A percentile compares a stretch with the other conserved stretches of the same genome.
These are phyloP conservation scores for Tricholoma furcatifolium DNA, from an alignment of 768 basidiomycete genomes.

Conservation along the genomic window DNA sequence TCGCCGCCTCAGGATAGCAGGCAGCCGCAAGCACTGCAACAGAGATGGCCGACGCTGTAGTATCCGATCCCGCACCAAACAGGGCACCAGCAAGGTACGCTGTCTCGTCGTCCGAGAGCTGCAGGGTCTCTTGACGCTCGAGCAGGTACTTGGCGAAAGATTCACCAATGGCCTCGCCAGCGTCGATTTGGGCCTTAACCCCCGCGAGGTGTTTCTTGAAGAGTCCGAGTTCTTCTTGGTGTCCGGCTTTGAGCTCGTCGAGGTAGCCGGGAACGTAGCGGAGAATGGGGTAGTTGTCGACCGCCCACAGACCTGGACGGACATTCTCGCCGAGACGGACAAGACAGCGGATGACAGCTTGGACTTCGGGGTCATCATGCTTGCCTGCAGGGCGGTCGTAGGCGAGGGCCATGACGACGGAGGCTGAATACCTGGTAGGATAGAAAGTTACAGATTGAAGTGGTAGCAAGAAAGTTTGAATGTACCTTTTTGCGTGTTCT, in stretches of 20 bases:
- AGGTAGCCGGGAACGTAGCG: conserved; percentile 55
- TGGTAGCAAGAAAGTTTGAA: not conserved
- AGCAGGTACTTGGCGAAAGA: not conserved
- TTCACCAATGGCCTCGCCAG: not conserved
- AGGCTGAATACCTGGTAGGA: conserved; percentile 41
- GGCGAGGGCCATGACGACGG: conserved; percentile 49
- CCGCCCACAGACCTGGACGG: conserved; percentile 43
- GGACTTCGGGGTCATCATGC: conserved; percentile 45
- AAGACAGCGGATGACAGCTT: conserved; percentile 43
- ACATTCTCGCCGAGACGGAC: conserved; percentile 44
- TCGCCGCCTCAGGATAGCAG: conserved; percentile 50
- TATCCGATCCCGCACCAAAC: conserved; percentile 68
- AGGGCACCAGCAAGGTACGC: conserved; percentile 64
- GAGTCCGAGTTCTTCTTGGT: not conserved
- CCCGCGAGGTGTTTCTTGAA: not conserved
- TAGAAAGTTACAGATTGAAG: not conserved
- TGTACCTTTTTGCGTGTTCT: conserved; percentile 45
- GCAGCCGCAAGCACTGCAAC: not conserved
- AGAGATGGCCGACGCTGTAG: conserved; percentile 43
- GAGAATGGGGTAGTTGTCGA: conserved; percentile 48
- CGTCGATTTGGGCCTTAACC: not conserved
- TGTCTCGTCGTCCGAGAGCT: conserved; percentile 41
- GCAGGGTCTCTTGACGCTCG: not conserved
- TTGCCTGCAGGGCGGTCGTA: conserved; percentile 43
- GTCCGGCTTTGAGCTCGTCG: not conserved